Base-by-base conservation (phyloP, 768 basidiomycete species). In the Guyanaporus albipodus region DNA sequence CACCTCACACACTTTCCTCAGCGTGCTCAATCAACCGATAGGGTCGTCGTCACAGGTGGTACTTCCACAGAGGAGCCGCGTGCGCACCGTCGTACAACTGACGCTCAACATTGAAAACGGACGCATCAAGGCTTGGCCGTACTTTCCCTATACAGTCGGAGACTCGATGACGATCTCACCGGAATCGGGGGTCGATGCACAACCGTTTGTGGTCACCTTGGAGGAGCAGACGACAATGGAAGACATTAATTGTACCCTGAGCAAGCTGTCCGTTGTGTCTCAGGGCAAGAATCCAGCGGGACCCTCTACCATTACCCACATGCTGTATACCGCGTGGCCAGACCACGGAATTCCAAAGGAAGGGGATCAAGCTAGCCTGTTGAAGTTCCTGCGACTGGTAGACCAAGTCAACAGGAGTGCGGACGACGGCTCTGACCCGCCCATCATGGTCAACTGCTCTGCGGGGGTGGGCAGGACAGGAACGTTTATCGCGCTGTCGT, bases 391-490 rank as follows among this genome's bases (percentile, higher is more conserved):
- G 35, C 71, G 70, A 8, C 74, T 86, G n/a, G 85, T 83, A 21
- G 83, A 88, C 54, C 59, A 56, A 7, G 67, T 72, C 35, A 90
- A 90, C 64, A 76, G 74, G 50, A 73, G 49, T 12, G 42, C 52
- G 9, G 54, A n/a, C 6, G 31, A 56, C 24, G 77, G 83, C 54
- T 70, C 76, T 12, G 82, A 85, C 52, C 85, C 86, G n/a, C 89
- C 89, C 0, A 76, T 87, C 52, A 77, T 93, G 56, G 76, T 89
- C 24, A 80, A 87, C 51, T 94, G 91, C 60, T 91, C 89, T 22
- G 91, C 92, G 1, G 91, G 91, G 4, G 75, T 93, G 48, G 91
- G 91, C 4, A 77, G 91, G 28, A 91, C 91, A 4, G 91, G 91
- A 15, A 78, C 90, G 6, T 91, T 91, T 67, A 87, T 94, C 59